Base-by-base conservation (phyloP, 768 basidiomycete species). In the Rubroboletus satanas region DNA sequence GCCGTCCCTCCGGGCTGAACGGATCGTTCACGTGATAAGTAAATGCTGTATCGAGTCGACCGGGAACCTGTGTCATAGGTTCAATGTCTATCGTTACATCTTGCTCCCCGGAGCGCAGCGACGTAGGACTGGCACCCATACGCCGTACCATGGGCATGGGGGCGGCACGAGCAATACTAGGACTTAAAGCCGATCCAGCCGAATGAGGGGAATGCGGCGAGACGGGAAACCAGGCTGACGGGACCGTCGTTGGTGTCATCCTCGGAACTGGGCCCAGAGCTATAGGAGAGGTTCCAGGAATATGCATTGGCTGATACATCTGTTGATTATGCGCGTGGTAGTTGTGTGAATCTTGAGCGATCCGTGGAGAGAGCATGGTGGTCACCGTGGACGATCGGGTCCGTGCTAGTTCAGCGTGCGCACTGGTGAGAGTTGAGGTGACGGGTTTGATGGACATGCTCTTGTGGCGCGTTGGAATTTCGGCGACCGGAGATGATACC, bases 41-140 rank as follows among this genome's bases (percentile, higher is more conserved):
- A 35, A 77, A 69, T 31, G n/a, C 17, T 5, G 74, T 60, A 60
- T 80, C 80, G 49, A 79, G 73, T 53, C 76, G 76, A 26, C 75
- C 75, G 15, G 80, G 74, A 38, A 79, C 74, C 21, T 77, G 75
- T 38, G 77, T 75, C 33, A n/a, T 45, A 33, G 44, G 38, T 52
- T 78, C 74, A 9, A 74, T 70, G 41, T 47, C 55, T 17, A 62
- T 62, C 64, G 78, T 81, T 31, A 75, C 61, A 35, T 74, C 73
- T 28, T 69, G 68, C 41, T 79, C 74, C 1, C 63, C 65, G 11
- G 73, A 71, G 43, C 71, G 72, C 1, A 80, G 80, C 1, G 79
- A 75, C 7, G 71, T 70, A 32, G 80, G 68, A 37, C 32, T 37
- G 17, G 23, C 10, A 38, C 42, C 54, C 23, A 59, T 47, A 17